phyloP scores from a whole-genome alignment of 2,329 filamentous ascomycete species.

The Pyricularia pennisetigena region DNA sequence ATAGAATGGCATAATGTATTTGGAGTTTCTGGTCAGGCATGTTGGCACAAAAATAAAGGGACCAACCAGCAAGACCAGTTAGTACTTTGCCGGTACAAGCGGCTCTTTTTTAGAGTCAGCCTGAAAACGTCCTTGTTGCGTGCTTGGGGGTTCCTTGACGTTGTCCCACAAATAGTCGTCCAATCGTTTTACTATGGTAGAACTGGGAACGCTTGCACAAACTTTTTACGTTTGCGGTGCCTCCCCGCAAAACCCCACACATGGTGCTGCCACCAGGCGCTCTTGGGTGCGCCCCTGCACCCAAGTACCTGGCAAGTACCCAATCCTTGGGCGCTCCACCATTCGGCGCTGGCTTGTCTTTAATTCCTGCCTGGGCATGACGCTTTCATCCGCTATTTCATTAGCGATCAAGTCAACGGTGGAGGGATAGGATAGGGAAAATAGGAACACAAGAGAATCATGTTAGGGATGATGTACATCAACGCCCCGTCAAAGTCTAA shows the following conservation, averaged over 20 bases:
- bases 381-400: neutral
- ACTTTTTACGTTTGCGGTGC: neutral
- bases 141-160: neutral
- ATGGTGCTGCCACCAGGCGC: neutral
- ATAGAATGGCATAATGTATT: neutral
- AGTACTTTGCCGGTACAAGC: neutral
- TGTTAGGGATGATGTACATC: neutral
- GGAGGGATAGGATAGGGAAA: neutral
- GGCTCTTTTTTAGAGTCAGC: neutral
- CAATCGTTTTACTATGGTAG: neutral
- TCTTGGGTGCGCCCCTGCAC: neutral
- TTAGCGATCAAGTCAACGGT: neutral
- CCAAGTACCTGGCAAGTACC: neutral
- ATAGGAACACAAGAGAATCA: neutral
- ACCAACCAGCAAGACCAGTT: no score
- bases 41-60: neutral
- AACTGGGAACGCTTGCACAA: neutral
- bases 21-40: neutral
- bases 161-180: neutral
- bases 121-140: neutral
- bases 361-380: neutral
- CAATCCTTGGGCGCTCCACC: neutral
- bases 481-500: neutral
- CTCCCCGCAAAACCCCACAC: neutral
- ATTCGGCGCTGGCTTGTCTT: neutral